Base-by-base conservation (phyloP, 2,329 filamentous ascomycete genomes). In the Xylariaceae sp. region DNA sequence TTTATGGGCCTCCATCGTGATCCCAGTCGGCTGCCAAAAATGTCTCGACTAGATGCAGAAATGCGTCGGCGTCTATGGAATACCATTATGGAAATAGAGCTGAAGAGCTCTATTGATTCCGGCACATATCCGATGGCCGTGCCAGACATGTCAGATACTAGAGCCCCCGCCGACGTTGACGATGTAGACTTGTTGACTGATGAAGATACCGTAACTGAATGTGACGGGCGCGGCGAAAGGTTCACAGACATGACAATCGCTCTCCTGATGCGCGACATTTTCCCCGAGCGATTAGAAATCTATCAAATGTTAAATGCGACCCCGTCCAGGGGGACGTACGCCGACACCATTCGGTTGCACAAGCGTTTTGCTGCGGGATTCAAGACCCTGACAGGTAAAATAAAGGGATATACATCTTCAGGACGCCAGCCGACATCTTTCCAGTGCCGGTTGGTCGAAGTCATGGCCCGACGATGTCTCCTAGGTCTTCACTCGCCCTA, bases 1-100 rank as follows among this genome's bases (percentile, higher is more conserved):
- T 67, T 67, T 38, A 76, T 78, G 66, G 76, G 76, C 3, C 60
- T 79, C 5, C 74, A 81, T 51, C 67, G 73, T 1, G 76, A 80
- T 39, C 75, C 76, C 0, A 63, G 60, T 19, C 59, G 66, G 40
- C 65, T 78, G 3, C 62, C 65, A 5, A 62, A 64, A 14, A 70
- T 74, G 63, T 64, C 69, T 2, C 50, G 59, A 1, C 65, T 72
- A 24, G 62, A 66, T 14, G 63, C 67, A 1, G 76, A 81, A 55
- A 67, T 79, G 55, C 66, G 75, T 2, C 62, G 75, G 3, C 63
- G 76, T 3, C 51, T 80, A 1, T 80, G 76, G 76, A 67, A 69
- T 5, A 74, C 73, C 0, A 66, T 76, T 9, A 40, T 78, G 4
- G 74, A 79, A 50, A 54, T 78, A 2, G 68, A 69, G n/a, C 39